Base-by-base conservation (phyloP, 2,329 filamentous ascomycete genomes). In the Exophiala mesophila region DNA sequence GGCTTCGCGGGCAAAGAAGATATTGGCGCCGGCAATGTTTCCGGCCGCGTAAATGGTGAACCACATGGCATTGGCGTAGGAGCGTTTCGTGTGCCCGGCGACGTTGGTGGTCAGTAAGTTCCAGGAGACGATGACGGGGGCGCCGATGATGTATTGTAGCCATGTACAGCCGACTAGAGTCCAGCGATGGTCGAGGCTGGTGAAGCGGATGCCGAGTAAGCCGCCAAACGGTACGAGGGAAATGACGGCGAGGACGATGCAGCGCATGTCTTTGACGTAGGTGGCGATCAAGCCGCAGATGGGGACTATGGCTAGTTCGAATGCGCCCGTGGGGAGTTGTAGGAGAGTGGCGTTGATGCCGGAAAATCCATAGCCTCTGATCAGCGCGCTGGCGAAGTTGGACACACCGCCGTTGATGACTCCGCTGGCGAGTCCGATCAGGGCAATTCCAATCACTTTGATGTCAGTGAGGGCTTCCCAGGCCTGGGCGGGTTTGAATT, bases 91-190 rank as follows among this genome's bases (percentile, higher is more conserved):
- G 50, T 77, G 72, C 0, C 72, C 72, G 0, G 70, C 65, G 9
- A 69, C 58, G 48, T 63, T 71, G n/a, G 65, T 60, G 2, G 63
- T 68, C 9, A 73, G 64, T 0, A 76, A 49, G 17, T 72, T 74
- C 73, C 72, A 77, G 26, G 63, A 72, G 1, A 76, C 49, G 28
- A 76, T 69, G 2, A 76, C 66, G 0, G 72, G 69, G 0, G 70
- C 69, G 3, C 72, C 72, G 28, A 75, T 45, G 2, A 73, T 59
- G 30, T 70, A 70, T 45, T 74, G 70, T 9, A 76, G 56, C 73
- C 73, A 76, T 5, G 70, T 71, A 52, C 72, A 74, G n/a, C 61
- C 72, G 0, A 74, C 70, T 2, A 76, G 63, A 2, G 66, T 67
- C 59, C 71, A 64, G 39, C 67, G 67, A 36, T 74, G 63, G 3